Base-by-base conservation (phyloP, 768 basidiomycete species). In the Lepiota brunneoincarnata region DNA sequence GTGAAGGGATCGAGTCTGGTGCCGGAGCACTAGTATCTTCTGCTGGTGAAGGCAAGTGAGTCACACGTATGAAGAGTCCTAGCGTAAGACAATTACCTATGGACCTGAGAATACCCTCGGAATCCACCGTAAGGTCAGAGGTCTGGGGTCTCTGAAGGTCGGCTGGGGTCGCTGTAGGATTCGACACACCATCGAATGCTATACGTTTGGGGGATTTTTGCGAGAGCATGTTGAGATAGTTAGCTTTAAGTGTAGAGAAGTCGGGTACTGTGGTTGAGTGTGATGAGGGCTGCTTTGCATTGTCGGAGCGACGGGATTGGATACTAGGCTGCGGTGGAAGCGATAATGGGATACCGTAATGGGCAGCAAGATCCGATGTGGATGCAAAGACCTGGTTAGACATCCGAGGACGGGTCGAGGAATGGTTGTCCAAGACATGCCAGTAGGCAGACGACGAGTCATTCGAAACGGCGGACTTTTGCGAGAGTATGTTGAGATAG, bases 261-360 rank as follows among this genome's bases (percentile, higher is more conserved):
- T 84, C 78, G 55, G 74, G 59, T 48, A 72, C 52, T 51, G 71
- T 41, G 42, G 64, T 59, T 50, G 67, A 51, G 35, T 63, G 66
- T 54, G 69, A 62, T 62, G 65, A 39, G 61, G 72, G 64, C 59
- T 68, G 49, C 58, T 73, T 64, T 54, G 46, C 52, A n/a, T 74
- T 69, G 62, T 73, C 69, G 71, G 75, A 73, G 51, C 77, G 75
- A 64, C 67, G 76, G 54, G 79, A 75, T 60, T 74, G 75, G 66
- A 82, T 81, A 50, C 81, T 78, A 57, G 88, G 88, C 52, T 81
- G 80, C 48, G 81, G 82, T 42, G 89, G 88, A 44, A 91, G 69
- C 58, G 75, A 79, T 61, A 83, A 80, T 56, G 89, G 88, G 66
- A 90, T 82, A 71, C 87, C 88, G 88, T 89, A 83, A 55, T 89